phyloP scores from a whole-genome alignment of 2,329 filamentous ascomycete genomes.

The Elsinoe perseae region DNA sequence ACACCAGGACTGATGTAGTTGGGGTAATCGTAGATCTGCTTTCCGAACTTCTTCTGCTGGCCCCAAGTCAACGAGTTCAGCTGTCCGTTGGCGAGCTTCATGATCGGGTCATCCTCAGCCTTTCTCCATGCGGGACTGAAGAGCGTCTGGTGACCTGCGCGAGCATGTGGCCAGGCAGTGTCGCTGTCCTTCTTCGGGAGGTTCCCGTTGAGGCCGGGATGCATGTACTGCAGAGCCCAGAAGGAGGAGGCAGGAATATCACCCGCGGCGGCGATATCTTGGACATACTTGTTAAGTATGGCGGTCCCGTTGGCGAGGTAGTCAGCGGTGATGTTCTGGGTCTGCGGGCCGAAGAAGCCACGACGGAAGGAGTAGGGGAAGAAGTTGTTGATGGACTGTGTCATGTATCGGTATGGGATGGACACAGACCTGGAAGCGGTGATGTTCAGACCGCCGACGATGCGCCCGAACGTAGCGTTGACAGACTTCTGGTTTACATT shows the following conservation, averaged over 20 bases:
- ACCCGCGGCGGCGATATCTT: slow-evolving; percentile 5
- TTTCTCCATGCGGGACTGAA: slow-evolving; percentile 17
- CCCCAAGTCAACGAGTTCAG: slow-evolving; percentile 16
- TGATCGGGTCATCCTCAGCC: slow-evolving; percentile 11
- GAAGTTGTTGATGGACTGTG: slow-evolving; percentile 13
- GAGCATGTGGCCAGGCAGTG: slow-evolving; percentile 16
- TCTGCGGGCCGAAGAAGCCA: slow-evolving; percentile 17
- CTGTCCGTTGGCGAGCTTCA: neutral
- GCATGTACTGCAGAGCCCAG: slow-evolving; percentile 19
- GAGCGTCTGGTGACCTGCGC: slow-evolving; percentile 17
- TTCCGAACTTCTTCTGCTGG: slow-evolving; percentile 8
- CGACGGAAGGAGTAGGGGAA: slow-evolving; percentile 17
- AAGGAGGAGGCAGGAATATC: slow-evolving; percentile 12
- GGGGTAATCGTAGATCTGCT: slow-evolving; percentile 17
- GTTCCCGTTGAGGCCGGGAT: slow-evolving; percentile 15
- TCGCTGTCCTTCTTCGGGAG: slow-evolving; percentile 10
- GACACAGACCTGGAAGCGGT: neutral
- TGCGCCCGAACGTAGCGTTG: slow-evolving; percentile 15
- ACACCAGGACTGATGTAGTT: slow-evolving; percentile 19
- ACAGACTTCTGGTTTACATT: neutral
- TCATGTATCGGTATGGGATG: slow-evolving; percentile 11
- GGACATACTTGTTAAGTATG: slow-evolving; percentile 15
- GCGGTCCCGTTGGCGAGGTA: slow-evolving; percentile 14
- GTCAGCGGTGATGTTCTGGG: slow-evolving; percentile 5
- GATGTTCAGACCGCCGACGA: slow-evolving; percentile 14